A percentile compares a stretch with the other conserved stretches of the same genome.
These are phyloP conservation scores for Curvularia spicifera DNA, from an alignment of 2,329 filamentous ascomycete species.

Conservation along the genomic window DNA sequence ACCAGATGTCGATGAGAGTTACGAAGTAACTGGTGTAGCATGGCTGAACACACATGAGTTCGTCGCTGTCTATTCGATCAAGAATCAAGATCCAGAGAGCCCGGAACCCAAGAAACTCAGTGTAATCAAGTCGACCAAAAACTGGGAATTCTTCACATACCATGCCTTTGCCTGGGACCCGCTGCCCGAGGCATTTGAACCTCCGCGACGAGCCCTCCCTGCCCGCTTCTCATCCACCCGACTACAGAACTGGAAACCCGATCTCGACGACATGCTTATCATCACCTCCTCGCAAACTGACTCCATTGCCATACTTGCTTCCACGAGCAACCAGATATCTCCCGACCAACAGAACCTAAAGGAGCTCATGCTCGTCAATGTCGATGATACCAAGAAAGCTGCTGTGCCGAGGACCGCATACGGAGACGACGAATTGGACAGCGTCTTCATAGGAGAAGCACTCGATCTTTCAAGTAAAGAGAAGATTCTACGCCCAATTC, in stretches of 20 bases:
- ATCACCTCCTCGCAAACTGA: slow-evolving; percentile 80
- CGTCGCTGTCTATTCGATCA: slow-evolving; percentile 69
- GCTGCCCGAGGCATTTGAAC: slow-evolving; percentile 44
- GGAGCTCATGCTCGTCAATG: slow-evolving; percentile 77
- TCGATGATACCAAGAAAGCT: slow-evolving; percentile 75
- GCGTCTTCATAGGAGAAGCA: slow-evolving; percentile 77
- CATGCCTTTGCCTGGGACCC: slow-evolving; percentile 70
- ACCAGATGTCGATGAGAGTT: slow-evolving; percentile 66
- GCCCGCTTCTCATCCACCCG: slow-evolving; percentile 81
- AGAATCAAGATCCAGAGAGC: slow-evolving; percentile 53
- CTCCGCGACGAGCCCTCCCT: slow-evolving; percentile 63
- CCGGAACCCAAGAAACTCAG: slow-evolving; percentile 75
- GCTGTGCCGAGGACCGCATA: slow-evolving; percentile 58
- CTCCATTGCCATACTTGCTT: slow-evolving; percentile 79
- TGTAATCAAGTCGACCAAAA: slow-evolving; percentile 68
- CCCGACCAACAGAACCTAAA: slow-evolving; percentile 66
- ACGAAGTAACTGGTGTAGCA: slow-evolving; percentile 73
- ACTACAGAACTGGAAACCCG: slow-evolving; percentile 79
- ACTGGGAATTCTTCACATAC: slow-evolving; percentile 67
- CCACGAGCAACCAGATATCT: slow-evolving; percentile 72
- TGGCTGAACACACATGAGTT: slow-evolving; percentile 93
- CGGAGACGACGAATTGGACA: slow-evolving; percentile 63
- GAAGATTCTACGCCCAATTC: slow-evolving; percentile 78
- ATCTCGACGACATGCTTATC: slow-evolving; percentile 80
- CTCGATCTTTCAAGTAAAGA: slow-evolving; percentile 85